A percentile compares a stretch with the other conserved stretches of the same genome.
These are phyloP conservation scores for Aspergillus tamarii DNA, from an alignment of 2,329 filamentous ascomycete species.

Conservation along the genomic window DNA sequence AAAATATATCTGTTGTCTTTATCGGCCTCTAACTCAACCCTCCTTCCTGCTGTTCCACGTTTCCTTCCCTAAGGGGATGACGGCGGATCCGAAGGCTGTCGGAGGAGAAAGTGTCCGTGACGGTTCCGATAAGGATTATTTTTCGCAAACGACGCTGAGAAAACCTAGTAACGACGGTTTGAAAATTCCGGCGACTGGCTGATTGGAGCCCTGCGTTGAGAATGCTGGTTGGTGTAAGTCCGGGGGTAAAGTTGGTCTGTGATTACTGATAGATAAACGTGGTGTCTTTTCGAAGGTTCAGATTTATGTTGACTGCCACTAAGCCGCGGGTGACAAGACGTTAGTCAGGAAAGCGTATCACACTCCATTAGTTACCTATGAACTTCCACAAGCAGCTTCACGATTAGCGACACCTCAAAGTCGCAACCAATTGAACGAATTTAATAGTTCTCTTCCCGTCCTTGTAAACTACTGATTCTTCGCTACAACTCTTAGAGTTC, in stretches of 20 bases:
- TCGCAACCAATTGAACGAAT: neutral
- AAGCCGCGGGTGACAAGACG: constrained; percentile 18
- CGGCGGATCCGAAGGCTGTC: neutral
- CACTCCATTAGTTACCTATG: neutral
- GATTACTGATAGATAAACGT: constrained; percentile 31
- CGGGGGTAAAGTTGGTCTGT: constrained; percentile 13
- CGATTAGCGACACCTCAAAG: neutral
- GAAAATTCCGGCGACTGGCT: neutral
- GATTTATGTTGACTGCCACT: constrained; percentile 21
- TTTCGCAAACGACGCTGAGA: constrained; percentile 6
- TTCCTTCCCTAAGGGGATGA: neutral
- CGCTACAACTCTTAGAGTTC: neutral
- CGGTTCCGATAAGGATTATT: neutral
- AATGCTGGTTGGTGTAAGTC: constrained; percentile 12
- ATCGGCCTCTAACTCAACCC: neutral
- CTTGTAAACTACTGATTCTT: neutral
- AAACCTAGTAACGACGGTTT: neutral
- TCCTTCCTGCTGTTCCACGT: neutral
- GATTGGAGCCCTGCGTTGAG: constrained; percentile 5
- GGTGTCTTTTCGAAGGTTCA: constrained; percentile 28
- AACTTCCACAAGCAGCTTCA: neutral
- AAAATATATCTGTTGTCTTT: neutral
- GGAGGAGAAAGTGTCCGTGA: constrained; percentile 2
- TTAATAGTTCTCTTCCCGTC: neutral
- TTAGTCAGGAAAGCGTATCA: constrained; percentile 15